Conservation (phyloP, 2,329 filamentous ascomycete species). For the Penicillium sp. region DNA sequence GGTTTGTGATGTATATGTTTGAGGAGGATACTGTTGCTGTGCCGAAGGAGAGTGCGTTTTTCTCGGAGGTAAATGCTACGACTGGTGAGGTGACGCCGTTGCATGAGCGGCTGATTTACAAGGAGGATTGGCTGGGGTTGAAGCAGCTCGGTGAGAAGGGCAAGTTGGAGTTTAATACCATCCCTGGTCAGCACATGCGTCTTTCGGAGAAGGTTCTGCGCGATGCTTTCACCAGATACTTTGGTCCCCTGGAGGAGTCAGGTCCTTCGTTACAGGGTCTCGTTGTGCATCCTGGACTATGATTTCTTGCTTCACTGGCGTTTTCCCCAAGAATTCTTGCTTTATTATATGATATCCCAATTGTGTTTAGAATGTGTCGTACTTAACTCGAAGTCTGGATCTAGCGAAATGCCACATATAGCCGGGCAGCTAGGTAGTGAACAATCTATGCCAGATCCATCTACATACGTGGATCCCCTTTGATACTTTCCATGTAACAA, state of each 20-base stretch:
- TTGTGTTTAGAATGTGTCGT: background rate
- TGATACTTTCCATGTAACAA: slow-evolving; percentile 3
- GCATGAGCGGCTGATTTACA: slow-evolving; percentile 68
- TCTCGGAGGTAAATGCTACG: slow-evolving; percentile 75
- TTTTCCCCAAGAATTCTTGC: background rate
- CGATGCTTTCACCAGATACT: slow-evolving; percentile 58
- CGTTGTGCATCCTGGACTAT: slow-evolving; percentile 19
- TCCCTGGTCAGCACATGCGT: slow-evolving; percentile 79
- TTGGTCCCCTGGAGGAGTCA: slow-evolving; percentile 31
- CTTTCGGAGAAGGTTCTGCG: slow-evolving; percentile 64
- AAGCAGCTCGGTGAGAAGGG: slow-evolving; percentile 73
- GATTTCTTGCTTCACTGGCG: background rate
- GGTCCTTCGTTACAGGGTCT: slow-evolving; percentile 9
- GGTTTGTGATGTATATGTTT: slow-evolving; percentile 87
- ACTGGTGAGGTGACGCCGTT: slow-evolving; percentile 61
- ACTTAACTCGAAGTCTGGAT: background rate
- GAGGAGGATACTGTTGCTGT: slow-evolving; percentile 79
- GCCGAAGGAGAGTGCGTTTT: slow-evolving; percentile 89
- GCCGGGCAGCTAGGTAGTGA: background rate
- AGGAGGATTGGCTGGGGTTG: slow-evolving; percentile 90
- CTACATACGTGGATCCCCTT: background rate
- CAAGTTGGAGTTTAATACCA: slow-evolving; percentile 68
- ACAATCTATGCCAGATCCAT: background rate
- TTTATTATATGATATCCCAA: slow-evolving; percentile 5
- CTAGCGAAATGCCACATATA: background rate